phyloP scores from a whole-genome alignment of 2,329 filamentous ascomycete genomes.

The Colletotrichum cordylinicola region DNA sequence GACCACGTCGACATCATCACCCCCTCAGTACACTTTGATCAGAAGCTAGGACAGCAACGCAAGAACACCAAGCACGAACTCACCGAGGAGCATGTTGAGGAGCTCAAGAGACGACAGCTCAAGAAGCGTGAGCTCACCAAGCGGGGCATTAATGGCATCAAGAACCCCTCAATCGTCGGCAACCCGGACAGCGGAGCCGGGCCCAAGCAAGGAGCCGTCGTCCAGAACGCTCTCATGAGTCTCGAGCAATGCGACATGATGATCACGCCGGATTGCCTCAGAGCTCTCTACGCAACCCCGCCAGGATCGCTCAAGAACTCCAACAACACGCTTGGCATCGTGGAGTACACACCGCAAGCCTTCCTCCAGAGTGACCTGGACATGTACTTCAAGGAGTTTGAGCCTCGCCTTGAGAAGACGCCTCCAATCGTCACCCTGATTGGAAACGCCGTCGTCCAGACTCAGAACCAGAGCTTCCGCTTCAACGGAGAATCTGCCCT shows the following conservation, averaged over 20 bases:
- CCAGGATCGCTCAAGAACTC: constrained; percentile 34
- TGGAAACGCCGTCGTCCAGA: constrained; percentile 51
- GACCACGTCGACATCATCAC: constrained; percentile 47
- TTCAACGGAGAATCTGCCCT: constrained; percentile 55
- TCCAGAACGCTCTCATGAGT: constrained; percentile 33
- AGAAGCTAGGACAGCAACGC: constrained; percentile 31
- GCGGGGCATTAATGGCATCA: constrained; percentile 17
- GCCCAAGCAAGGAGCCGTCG: constrained; percentile 34
- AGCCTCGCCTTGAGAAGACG: constrained; percentile 45
- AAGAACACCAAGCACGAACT: constrained; percentile 27
- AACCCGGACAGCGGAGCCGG: constrained; percentile 27
- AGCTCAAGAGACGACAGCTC: constrained; percentile 29
- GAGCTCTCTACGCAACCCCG: constrained; percentile 52
- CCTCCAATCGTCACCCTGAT: constrained; percentile 52
- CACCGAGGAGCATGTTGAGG: constrained; percentile 25
- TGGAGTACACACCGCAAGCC: constrained; percentile 56
- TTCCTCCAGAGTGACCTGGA: constrained; percentile 57
- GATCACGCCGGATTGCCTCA: constrained; percentile 63
- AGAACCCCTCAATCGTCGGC: constrained; percentile 32
- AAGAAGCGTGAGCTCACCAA: constrained; percentile 14
- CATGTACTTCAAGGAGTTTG: constrained; percentile 50
- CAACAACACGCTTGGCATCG: constrained; percentile 56
- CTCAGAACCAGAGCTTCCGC: constrained; percentile 17
- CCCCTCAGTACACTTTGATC: constrained; percentile 44
- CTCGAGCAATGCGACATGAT: constrained; percentile 52